Conservation (phyloP, 2,329 filamentous ascomycete species). For the Plenodomus lindquistii region DNA sequence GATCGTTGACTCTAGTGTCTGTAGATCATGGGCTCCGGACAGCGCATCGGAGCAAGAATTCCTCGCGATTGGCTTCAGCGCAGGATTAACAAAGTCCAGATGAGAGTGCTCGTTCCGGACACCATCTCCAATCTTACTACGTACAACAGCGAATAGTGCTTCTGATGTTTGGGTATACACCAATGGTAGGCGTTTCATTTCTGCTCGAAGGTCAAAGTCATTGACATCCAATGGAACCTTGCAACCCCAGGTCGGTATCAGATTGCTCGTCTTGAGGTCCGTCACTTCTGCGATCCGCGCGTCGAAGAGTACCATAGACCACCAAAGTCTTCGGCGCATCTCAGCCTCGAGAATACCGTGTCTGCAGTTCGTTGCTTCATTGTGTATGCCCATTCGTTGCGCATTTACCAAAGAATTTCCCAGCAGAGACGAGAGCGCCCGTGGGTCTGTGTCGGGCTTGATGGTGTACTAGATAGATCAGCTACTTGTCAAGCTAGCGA, state of each 20-base stretch:
- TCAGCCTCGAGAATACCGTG: slow-evolving; percentile 62
- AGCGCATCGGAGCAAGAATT: slow-evolving; percentile 10
- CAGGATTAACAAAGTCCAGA: slow-evolving; percentile 53
- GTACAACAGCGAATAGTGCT: slow-evolving; percentile 57
- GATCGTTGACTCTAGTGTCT: slow-evolving; percentile 44
- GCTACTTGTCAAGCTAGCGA: slow-evolving; percentile 22
- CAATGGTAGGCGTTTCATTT: slow-evolving; percentile 45
- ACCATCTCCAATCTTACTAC: slow-evolving; percentile 52
- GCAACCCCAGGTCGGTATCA: slow-evolving; percentile 55
- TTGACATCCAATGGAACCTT: slow-evolving; percentile 56
- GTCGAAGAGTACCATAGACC: slow-evolving; percentile 64
- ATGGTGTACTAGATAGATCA: slow-evolving; percentile 55
- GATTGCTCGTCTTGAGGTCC: slow-evolving; percentile 54
- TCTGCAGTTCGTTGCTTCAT: slow-evolving; percentile 57
- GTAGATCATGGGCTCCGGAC: slow-evolving; percentile 33
- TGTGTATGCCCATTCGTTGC: slow-evolving; percentile 63
- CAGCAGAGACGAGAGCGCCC: slow-evolving; percentile 58
- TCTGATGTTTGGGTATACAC: slow-evolving; percentile 56
- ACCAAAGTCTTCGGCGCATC: slow-evolving; percentile 65
- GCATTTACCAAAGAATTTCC: slow-evolving; percentile 63
- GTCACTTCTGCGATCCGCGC: slow-evolving; percentile 56
- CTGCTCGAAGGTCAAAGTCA: slow-evolving; percentile 51
- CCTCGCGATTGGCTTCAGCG: slow-evolving; percentile 46
- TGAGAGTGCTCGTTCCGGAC: slow-evolving; percentile 48
- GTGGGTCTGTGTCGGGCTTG: slow-evolving; percentile 51